Evolutionary conservation across 2,329 filamentous ascomycete genomes (phyloP).

Genomic region (Scedosporium dehoogii): DNA sequence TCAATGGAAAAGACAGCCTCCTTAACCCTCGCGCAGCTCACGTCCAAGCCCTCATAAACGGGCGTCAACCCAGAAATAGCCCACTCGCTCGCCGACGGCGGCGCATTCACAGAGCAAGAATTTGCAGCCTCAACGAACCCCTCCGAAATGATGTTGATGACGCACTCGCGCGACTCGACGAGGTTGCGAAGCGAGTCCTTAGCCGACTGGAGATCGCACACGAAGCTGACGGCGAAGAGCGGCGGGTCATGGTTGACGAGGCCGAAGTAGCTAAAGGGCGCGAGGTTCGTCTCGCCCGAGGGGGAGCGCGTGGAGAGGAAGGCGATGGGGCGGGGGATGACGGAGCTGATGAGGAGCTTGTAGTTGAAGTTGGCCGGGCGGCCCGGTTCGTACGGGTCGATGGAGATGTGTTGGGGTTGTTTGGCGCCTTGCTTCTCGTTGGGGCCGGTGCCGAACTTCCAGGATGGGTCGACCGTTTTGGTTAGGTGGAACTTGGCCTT

Average conservation of each 20-base stretch:
- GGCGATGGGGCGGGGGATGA: conserved; percentile 74
- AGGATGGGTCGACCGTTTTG: conserved; percentile 53
- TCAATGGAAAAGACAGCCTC: conserved; percentile 81
- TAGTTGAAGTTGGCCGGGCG: conserved; percentile 68
- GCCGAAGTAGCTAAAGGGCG: conserved; percentile 82
- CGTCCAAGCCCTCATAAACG: conserved; percentile 50
- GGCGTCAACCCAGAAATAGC: conserved; percentile 65
- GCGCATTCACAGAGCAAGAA: conserved; percentile 66
- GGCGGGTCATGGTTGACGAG: conserved; percentile 80
- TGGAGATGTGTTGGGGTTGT: conserved; percentile 50
- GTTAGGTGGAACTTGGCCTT: conserved; percentile 41
- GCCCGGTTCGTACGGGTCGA: conserved; percentile 68
- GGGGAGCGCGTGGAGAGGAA: conserved; percentile 45
- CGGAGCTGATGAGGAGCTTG: conserved; percentile 77
- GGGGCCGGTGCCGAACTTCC: conserved; percentile 56
- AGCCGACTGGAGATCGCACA: conserved; percentile 34
- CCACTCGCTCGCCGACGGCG: conserved; percentile 72
- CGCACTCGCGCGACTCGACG: conserved; percentile 60
- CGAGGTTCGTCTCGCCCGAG: conserved; percentile 64
- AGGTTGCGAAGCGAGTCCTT: conserved; percentile 79
- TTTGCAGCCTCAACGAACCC: conserved; percentile 83
- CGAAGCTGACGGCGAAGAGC: conserved; percentile 57
- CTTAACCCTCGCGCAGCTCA: conserved; percentile 62
- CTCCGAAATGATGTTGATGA: conserved; percentile 81
- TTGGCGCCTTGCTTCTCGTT: conserved; percentile 35